phyloP scores from a whole-genome alignment of 306 rosid genomes.

The Biancaea sappan region DNA sequence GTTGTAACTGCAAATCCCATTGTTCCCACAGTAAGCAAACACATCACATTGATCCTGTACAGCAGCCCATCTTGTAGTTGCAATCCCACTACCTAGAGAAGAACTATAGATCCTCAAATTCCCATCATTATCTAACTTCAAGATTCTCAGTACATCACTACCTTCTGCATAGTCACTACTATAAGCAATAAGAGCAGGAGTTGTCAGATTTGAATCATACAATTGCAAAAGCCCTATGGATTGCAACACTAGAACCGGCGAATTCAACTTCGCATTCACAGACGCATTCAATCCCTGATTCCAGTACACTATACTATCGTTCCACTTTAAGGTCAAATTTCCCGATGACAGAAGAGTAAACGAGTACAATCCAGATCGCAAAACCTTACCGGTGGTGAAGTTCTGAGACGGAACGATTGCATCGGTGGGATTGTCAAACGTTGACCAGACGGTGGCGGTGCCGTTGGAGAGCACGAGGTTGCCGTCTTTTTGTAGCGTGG shows the following conservation, averaged over 20 bases:
- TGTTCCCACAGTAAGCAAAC: slow-evolving; percentile 70
- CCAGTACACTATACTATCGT: slow-evolving; percentile 50
- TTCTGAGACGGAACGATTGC: slow-evolving; percentile 63
- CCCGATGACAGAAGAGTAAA: slow-evolving; percentile 45
- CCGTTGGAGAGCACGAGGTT: slow-evolving; percentile 48
- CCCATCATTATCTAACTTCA: slow-evolving; percentile 71
- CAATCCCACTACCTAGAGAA: slow-evolving; percentile 42
- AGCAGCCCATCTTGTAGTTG: slow-evolving; percentile 60
- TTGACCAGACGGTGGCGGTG: slow-evolving; percentile 54
- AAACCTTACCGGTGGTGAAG: slow-evolving; percentile 41
- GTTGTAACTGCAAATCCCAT: slow-evolving; percentile 70
- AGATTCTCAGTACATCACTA: slow-evolving; percentile 45
- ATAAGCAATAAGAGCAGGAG: slow-evolving; percentile 47
- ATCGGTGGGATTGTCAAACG: slow-evolving; percentile 68
- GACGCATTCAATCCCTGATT: slow-evolving; percentile 61
- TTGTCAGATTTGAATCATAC: slow-evolving; percentile 40
- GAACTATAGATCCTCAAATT: slow-evolving; percentile 66
- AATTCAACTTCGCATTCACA: slow-evolving; percentile 34
- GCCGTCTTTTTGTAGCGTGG: slow-evolving; percentile 50
- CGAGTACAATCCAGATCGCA: slow-evolving; percentile 59
- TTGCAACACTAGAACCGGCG: slow-evolving; percentile 49
- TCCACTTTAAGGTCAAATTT: slow-evolving; percentile 64
- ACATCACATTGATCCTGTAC: slow-evolving; percentile 66
- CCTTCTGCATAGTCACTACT: slow-evolving; percentile 66
- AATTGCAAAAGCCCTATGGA: slow-evolving; percentile 53